Conservation (phyloP, 306 rosid species). For the Gleditsia sinensis region DNA sequence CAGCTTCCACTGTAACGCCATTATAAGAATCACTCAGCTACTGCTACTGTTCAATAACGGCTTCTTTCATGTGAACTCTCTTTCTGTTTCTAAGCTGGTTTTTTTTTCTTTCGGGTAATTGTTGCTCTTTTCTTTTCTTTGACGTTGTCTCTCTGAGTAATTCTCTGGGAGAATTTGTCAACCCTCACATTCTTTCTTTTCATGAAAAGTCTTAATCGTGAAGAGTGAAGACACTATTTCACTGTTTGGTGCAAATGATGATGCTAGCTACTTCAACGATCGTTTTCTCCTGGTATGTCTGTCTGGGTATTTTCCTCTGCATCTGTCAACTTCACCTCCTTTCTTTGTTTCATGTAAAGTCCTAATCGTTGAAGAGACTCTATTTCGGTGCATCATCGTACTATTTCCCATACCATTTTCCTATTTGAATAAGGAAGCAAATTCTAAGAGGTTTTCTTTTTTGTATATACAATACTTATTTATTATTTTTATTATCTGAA, state of each 20-base stretch:
- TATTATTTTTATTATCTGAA: too few species aligned
- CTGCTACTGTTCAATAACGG: not conserved
- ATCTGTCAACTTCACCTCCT: not conserved
- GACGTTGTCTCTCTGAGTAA: not conserved
- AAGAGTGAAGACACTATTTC: not conserved
- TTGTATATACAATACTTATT: too few species aligned
- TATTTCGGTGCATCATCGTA: conserved; percentile 23
- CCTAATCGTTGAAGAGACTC: not conserved
- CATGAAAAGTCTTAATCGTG: not conserved
- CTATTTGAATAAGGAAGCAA: not conserved
- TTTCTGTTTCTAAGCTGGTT: not conserved
- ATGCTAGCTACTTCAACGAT: too few species aligned
- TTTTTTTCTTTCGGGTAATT: not conserved
- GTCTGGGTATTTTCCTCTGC: not conserved
- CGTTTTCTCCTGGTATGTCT: not conserved
- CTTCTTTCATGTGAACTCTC: conserved; percentile 9
- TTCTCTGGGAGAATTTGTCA: not conserved
- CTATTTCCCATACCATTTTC: conserved; percentile 15
- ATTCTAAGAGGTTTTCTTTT: not conserved
- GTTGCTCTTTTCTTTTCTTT: not conserved
- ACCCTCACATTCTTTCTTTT: not conserved
- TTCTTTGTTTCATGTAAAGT: not conserved
- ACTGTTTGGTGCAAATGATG: not conserved
- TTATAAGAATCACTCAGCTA: not conserved
- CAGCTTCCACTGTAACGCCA: too few species aligned